These are phyloP conservation scores for Hypericum perforatum DNA, from an alignment of 345 rosid genomes.

Conservation along the genomic window DNA sequence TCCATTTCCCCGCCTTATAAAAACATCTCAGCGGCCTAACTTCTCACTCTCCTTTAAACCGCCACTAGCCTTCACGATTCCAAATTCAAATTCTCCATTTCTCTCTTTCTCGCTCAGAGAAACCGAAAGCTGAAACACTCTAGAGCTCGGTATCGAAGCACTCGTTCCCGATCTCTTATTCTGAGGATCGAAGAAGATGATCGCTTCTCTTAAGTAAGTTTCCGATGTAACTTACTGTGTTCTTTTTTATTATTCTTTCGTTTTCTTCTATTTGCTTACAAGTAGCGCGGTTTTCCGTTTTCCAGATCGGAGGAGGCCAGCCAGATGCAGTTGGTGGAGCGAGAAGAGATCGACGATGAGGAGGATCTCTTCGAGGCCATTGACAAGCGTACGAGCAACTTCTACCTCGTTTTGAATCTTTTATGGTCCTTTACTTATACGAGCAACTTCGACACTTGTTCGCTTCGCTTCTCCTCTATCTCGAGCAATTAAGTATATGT, in stretches of 20 bases:
- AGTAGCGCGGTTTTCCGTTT: background rate
- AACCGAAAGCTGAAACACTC: background rate
- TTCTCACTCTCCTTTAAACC: background rate
- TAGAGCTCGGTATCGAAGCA: slow-evolving; percentile 1
- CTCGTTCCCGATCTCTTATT: slow-evolving; percentile 2
- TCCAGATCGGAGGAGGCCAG: slow-evolving; percentile 57
- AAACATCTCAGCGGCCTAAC: background rate
- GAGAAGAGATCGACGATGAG: slow-evolving; percentile 57
- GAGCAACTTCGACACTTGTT: background rate
- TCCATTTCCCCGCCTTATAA: slow-evolving; percentile 39
- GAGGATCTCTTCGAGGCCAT: slow-evolving; percentile 70
- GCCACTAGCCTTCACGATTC: no score
- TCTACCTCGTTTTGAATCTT: slow-evolving; percentile 1
- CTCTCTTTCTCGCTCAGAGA: background rate
- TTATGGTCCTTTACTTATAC: background rate
- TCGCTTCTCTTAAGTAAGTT: slow-evolving; percentile 63
- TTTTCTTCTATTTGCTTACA: slow-evolving; percentile 1
- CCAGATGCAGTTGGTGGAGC: slow-evolving; percentile 65
- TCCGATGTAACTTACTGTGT: background rate
- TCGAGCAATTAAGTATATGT: no score
- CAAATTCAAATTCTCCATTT: slow-evolving; percentile 8
- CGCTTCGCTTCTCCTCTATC: no score
- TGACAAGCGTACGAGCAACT: slow-evolving; percentile 41
- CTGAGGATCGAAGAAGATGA: slow-evolving; percentile 33
- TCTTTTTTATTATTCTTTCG: background rate